Evolutionary conservation across 495 filamentous ascomycete species (phyloP).

Genomic region (Neurospora cerealis): DNA sequence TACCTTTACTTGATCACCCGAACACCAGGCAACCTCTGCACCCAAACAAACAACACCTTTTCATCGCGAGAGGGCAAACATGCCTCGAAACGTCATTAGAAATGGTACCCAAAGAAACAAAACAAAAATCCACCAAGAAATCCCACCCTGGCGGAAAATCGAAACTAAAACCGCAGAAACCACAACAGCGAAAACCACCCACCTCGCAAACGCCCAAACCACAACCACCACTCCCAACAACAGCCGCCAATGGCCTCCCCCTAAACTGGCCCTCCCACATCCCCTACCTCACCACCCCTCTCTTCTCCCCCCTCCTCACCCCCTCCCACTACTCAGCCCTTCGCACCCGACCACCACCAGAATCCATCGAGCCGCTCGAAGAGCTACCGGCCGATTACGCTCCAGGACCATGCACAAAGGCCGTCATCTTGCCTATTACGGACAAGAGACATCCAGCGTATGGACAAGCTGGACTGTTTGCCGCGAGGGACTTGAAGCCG

Average conservation of each 20-base stretch:
- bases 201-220: not conserved
- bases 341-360: constrained; percentile 19
- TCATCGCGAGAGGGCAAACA: not conserved
- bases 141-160: not conserved
- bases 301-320: constrained; percentile 37
- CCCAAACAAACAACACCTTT: not conserved
- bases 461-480: constrained; percentile 58
- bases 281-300: constrained; percentile 41
- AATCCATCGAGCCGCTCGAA: constrained; percentile 12
- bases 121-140: not conserved
- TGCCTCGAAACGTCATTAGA: too few species aligned
- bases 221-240: not conserved
- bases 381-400: constrained; percentile 26
- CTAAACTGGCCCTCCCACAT: constrained; percentile 49
- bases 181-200: not conserved
- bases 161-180: not conserved
- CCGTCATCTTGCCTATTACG: constrained; percentile 46
- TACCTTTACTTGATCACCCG: not conserved
- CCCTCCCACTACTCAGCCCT: constrained; percentile 26
- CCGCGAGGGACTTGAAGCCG: constrained; percentile 44
- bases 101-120: not conserved
- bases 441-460: constrained; percentile 48
- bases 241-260: constrained; percentile 15
- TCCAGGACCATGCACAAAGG: constrained; percentile 31
- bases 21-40: not conserved